Evolutionary conservation across 2,329 filamentous ascomycete species (phyloP), one percentile per base, ranked within the genome.

Genomic region (Sclerotinia glacialis): DNA sequence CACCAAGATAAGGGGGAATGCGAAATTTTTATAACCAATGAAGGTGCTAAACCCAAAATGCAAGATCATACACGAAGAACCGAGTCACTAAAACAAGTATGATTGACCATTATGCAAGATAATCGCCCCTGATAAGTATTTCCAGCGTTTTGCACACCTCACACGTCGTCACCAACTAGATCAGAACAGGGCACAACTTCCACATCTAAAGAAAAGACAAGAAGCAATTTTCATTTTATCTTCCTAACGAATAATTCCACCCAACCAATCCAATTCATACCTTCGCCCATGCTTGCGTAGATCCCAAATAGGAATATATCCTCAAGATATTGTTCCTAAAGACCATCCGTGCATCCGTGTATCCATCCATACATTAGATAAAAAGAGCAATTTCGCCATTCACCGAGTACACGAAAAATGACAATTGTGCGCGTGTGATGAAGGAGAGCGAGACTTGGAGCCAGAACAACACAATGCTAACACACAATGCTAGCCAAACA

Each of bases 281-380:
- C 8, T 61, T 61, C 44, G 58, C 58, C 58, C 44, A 37, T 60
- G 44, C 58, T 40, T 61, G 58, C 28, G 11, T 37, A 49, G 28
- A 26, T 49, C 44, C 58, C 14, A 49, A 49, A 34, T 23, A 23
- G 31, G 26, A 44, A 21, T 11, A 40, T 50, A 61, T 16, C 58
- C 44, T 61, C 12, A 49, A 26, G 44, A 49, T 49, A 61, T 61
- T 49, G 31, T 61, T 49, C 46, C 46, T 47, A 5, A 37, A 61
- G n/a, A 37, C 58, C 58, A 61, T 49, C 31, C 28, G 9, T 34
- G 26, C 56, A 60, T 34, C 42, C 44, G 44, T 49, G 6, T 44
- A 61, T 61, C 58, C 58, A 61, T 37, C 58, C 44, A 49, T 60
- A 23, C n/a, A 61, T 49, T 61, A 49, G 28, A 49, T 23, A 61